These are phyloP conservation scores for Karstenula rhodostoma DNA, from an alignment of 2,329 filamentous ascomycete species.

Conservation along the genomic window DNA sequence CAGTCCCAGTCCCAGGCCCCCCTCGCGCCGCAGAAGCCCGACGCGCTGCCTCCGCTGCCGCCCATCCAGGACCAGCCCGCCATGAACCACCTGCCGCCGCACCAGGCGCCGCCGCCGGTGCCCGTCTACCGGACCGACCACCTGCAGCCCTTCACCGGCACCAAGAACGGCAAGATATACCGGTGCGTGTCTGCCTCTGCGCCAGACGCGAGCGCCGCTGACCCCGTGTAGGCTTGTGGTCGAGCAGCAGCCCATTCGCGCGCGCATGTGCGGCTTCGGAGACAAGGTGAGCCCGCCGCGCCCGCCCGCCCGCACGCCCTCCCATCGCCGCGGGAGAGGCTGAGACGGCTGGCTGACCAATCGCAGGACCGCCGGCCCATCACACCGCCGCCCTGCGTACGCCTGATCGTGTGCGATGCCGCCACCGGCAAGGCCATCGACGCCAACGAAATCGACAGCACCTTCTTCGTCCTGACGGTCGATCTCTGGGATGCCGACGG, in stretches of 20 bases:
- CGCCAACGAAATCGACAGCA: slow-evolving; percentile 75
- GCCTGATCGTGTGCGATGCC: slow-evolving; percentile 79
- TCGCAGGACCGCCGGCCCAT: slow-evolving; percentile 89
- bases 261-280: slow-evolving; percentile 98
- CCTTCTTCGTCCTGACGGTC: slow-evolving; percentile 73
- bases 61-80: slow-evolving; percentile 24
- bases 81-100: slow-evolving; percentile 24
- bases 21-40: background rate
- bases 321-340: slow-evolving; percentile 27
- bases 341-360: slow-evolving; percentile 28
- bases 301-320: slow-evolving; percentile 15
- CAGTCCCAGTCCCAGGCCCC: slow-evolving; percentile 15
- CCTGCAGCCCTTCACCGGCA: slow-evolving; percentile 18
- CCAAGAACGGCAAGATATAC: slow-evolving; percentile 28
- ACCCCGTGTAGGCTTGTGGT: slow-evolving; percentile 71
- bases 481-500: slow-evolving; percentile 73
- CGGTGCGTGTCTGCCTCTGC: slow-evolving; percentile 14
- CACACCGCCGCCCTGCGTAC: slow-evolving; percentile 91
- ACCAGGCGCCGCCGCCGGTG: slow-evolving; percentile 7
- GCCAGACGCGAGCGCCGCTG: slow-evolving; percentile 4
- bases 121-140: slow-evolving; percentile 8
- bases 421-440: slow-evolving; percentile 81
- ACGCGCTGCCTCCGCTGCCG: slow-evolving; percentile 19
- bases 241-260: slow-evolving; percentile 88
- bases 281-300: slow-evolving; percentile 74